Conservation (phyloP, 257 asterid genomes). For the Ehretia macrophylla region DNA sequence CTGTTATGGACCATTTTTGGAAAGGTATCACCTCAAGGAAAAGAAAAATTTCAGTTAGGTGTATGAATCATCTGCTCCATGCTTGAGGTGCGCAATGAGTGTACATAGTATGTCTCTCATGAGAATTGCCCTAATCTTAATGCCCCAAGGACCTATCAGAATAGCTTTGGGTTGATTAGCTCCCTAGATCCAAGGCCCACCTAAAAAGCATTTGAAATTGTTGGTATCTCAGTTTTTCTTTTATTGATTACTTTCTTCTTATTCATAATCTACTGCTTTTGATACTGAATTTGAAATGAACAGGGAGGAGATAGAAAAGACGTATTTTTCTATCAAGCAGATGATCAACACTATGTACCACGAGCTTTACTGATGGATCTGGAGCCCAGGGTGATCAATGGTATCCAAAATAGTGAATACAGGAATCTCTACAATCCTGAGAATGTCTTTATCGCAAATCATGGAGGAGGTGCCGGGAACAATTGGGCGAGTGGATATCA, state of each 20-base stretch:
- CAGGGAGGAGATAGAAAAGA: slow-evolving; percentile 99
- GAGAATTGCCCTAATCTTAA: no score
- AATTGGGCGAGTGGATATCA: slow-evolving; percentile 99
- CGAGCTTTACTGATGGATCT: slow-evolving; percentile 96
- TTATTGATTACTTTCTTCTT: no score
- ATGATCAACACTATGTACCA: slow-evolving; percentile 96
- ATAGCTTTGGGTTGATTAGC: no score
- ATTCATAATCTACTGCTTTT: slow-evolving; percentile 1
- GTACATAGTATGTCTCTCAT: no score
- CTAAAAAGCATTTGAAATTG: no score
- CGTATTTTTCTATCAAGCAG: slow-evolving; percentile 99
- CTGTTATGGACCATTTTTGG: no score
- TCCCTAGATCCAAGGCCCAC: not conserved
- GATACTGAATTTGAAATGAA: slow-evolving; percentile 13
- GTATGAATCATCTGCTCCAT: no score
- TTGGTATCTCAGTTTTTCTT: no score
- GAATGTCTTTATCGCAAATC: slow-evolving; percentile 82
- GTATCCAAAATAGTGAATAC: slow-evolving; percentile 95
- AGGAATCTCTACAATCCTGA: slow-evolving; percentile 95
- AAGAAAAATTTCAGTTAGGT: no score
- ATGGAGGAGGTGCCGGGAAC: slow-evolving; percentile 99
- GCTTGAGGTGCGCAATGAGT: no score
- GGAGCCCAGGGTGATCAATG: slow-evolving; percentile 97
- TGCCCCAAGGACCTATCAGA: no score
- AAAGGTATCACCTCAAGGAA: no score